Conservation (phyloP, 441 rosid genomes). For the Lagerstroemia fauriei region DNA sequence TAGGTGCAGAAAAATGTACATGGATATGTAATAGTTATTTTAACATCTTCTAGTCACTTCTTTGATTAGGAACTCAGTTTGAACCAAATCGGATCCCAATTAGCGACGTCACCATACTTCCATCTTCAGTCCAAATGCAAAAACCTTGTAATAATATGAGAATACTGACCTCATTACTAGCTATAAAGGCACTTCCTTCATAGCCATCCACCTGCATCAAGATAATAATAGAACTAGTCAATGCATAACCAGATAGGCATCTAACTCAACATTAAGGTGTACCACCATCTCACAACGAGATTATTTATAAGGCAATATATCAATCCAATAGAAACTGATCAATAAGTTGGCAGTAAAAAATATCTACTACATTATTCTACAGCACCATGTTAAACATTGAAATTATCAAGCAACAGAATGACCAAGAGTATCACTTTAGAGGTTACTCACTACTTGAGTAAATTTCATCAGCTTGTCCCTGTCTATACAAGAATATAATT, state of each 20-base stretch:
- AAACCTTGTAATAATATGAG: not conserved
- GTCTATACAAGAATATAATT: not conserved
- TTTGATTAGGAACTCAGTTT: not conserved
- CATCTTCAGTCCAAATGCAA: not conserved
- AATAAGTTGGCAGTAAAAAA: not conserved
- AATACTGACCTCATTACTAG: slow-evolving; percentile 63
- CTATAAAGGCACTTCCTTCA: slow-evolving; percentile 43
- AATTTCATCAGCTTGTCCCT: not conserved
- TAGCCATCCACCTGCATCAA: slow-evolving; percentile 50
- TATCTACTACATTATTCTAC: not conserved
- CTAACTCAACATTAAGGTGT: no score
- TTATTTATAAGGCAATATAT: no score
- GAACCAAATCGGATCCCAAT: not conserved
- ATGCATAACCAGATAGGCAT: not conserved
- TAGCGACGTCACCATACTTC: no score
- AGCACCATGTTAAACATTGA: not conserved
- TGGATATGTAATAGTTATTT: no score
- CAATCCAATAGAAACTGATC: not conserved
- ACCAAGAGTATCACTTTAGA: not conserved
- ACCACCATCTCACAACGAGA: no score
- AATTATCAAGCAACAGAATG: not conserved
- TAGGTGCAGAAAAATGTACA: not conserved
- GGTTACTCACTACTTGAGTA: not conserved
- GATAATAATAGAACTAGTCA: slow-evolving; percentile 6
- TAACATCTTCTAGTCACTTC: not conserved